Conservation (phyloP, 2,329 filamentous ascomycete species). For the Aspergillus sp. region DNA sequence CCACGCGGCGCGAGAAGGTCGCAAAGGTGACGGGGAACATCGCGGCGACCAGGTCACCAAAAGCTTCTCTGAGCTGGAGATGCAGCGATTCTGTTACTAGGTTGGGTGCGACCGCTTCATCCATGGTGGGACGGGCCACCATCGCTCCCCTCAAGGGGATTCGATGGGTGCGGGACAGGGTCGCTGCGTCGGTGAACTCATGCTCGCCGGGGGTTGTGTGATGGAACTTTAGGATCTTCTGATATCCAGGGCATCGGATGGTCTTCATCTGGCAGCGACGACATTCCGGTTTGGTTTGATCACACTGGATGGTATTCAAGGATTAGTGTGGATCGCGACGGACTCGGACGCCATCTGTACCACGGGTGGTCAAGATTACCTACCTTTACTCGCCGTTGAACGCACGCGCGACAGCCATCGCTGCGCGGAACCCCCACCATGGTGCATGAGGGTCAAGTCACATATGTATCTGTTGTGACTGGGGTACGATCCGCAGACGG, state of each 20-base stretch:
- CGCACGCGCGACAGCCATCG: constrained; percentile 20
- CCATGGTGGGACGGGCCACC: constrained; percentile 4
- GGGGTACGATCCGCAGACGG: too few species aligned
- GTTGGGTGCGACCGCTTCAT: constrained; percentile 9
- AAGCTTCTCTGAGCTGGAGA: constrained; percentile 14
- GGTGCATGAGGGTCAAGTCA: neutral
- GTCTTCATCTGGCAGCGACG: constrained; percentile 13
- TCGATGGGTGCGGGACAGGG: neutral
- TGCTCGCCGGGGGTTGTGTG: constrained; percentile 5
- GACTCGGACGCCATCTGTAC: neutral
- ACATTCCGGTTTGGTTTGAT: constrained; percentile 20
- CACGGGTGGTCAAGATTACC: neutral
- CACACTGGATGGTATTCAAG: constrained; percentile 11
- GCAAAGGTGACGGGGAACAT: constrained; percentile 16
- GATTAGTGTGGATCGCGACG: neutral
- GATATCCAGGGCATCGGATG: constrained; percentile 18
- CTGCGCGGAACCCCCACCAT: constrained; percentile 23
- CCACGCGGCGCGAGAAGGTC: constrained; percentile 13
- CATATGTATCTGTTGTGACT: neutral
- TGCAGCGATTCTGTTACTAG: constrained; percentile 11
- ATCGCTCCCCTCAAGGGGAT: neutral
- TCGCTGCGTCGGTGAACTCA: constrained; percentile 4
- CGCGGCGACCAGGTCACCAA: constrained; percentile 15
- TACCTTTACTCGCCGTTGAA: constrained; percentile 23
- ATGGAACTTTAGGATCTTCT: constrained; percentile 16